Evolutionary conservation across 306 rosid species (phyloP).

Genomic region (Oemleria cerasiformis): DNA sequence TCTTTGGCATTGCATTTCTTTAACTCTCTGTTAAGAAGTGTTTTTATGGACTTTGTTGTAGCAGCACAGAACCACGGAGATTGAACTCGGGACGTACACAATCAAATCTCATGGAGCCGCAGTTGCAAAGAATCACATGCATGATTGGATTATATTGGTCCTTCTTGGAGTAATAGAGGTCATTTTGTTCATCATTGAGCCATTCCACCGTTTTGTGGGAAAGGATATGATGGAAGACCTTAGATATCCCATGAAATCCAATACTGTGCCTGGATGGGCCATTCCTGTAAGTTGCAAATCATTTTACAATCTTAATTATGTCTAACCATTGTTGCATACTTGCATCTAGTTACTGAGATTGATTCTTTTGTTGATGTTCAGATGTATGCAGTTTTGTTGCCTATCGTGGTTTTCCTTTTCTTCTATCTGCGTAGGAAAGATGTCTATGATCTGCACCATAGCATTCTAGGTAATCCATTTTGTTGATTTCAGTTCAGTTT

Average conservation of each 20-base stretch:
- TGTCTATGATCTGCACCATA: conserved; percentile 89
- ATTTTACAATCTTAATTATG: neutral
- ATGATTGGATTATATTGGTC: conserved; percentile 79
- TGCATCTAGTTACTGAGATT: neutral
- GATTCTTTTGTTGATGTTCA: conserved; percentile 34
- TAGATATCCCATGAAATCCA: conserved; percentile 69
- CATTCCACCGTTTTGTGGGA: conserved; percentile 86
- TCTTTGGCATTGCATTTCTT: neutral
- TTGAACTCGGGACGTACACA: conserved; percentile 53
- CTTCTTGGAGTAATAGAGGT: conserved; percentile 58
- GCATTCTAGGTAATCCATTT: conserved; percentile 59
- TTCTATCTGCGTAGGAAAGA: conserved; percentile 66
- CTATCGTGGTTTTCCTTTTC: conserved; percentile 56
- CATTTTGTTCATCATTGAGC: conserved; percentile 44
- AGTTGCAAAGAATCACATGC: conserved; percentile 64
- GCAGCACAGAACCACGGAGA: conserved; percentile 33
- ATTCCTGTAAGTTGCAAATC: conserved; percentile 60
- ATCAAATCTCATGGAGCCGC: conserved; percentile 81
- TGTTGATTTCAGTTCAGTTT: neutral
- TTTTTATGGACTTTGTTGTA: neutral
- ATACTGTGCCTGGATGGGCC: conserved; percentile 89
- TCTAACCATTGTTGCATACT: neutral
- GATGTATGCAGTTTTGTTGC: conserved; percentile 81
- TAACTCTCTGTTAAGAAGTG: neutral
- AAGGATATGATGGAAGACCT: conserved; percentile 93